Percentiles rank a stretch among this genome's conserved stretches.
phyloP scores from a whole-genome alignment of 108 stramenopile species.

The Cylindrotheca closterium region DNA sequence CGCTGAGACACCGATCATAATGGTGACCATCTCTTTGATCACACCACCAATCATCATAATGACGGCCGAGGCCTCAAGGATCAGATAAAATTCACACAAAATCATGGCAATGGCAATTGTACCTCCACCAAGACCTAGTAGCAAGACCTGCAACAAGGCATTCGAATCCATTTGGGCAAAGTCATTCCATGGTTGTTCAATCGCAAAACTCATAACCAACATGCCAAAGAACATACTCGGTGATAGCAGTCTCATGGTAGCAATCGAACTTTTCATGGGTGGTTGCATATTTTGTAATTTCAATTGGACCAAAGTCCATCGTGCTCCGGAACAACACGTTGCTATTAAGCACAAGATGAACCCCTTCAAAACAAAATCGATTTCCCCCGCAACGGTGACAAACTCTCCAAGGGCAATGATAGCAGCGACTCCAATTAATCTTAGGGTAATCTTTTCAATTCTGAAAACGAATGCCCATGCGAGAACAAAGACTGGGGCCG shows the following conservation, averaged over 20 bases:
- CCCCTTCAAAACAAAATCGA: constrained; percentile 43
- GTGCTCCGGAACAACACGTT: constrained; percentile 62
- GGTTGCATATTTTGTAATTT: constrained; percentile 80
- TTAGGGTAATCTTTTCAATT: constrained; percentile 75
- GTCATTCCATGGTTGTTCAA: constrained; percentile 69
- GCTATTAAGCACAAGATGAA: constrained; percentile 70
- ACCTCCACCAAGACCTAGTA: constrained; percentile 71
- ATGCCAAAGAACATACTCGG: constrained; percentile 79
- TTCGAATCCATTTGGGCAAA: constrained; percentile 40
- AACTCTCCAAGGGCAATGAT: constrained; percentile 78
- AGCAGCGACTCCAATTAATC: constrained; percentile 58
- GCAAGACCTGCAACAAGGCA: constrained; percentile 29
- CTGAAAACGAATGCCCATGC: constrained; percentile 79
- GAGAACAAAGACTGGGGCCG: constrained; percentile 82
- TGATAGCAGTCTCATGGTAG: constrained; percentile 76
- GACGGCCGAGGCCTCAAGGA: constrained; percentile 78
- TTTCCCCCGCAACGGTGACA: constrained; percentile 70
- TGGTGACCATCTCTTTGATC: constrained; percentile 85
- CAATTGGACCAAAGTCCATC: constrained; percentile 87
- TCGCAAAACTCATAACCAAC: constrained; percentile 54
- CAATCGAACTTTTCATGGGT: constrained; percentile 73
- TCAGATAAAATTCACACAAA: constrained; percentile 87
- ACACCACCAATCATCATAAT: constrained; percentile 93
- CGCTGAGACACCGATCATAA: constrained; percentile 68
- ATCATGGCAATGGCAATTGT: constrained; percentile 80